Percentiles rank a stretch among this genome's conserved stretches.
phyloP scores from a whole-genome alignment of 2,329 filamentous ascomycete species.

The Fusarium sp. region DNA sequence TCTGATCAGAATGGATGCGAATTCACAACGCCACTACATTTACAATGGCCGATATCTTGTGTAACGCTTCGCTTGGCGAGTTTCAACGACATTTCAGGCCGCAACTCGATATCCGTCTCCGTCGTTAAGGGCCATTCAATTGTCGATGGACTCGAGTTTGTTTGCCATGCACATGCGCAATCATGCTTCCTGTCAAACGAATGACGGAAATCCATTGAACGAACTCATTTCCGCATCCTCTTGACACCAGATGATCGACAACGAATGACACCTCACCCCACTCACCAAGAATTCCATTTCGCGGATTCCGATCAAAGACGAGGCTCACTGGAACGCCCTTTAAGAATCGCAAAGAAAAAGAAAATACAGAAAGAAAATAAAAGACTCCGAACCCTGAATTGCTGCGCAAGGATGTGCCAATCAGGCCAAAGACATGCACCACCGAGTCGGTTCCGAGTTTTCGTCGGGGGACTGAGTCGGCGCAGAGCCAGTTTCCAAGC shows the following conservation, averaged over 20 bases:
- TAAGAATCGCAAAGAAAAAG: constrained; percentile 36
- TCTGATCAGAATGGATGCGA: constrained; percentile 32
- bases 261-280: constrained; percentile 39
- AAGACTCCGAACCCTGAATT: constrained; percentile 38
- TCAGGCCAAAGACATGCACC: constrained; percentile 38
- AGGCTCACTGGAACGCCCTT: constrained; percentile 16
- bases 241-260: constrained; percentile 43
- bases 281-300: constrained; percentile 33
- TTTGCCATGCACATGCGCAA: constrained; percentile 20
- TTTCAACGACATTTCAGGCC: constrained; percentile 16
- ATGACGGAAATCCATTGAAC: constrained; percentile 28
- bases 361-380: constrained; percentile 27
- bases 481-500: constrained; percentile 16
- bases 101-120: constrained; percentile 9
- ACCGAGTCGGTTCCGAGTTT: constrained; percentile 50
- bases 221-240: constrained; percentile 28
- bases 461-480: constrained; percentile 48
- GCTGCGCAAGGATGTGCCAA: constrained; percentile 36
- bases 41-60: constrained; percentile 18
- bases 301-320: constrained; percentile 26
- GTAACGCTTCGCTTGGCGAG: constrained; percentile 19
- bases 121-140: constrained; percentile 1
- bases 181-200: constrained; percentile 19
- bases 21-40: constrained; percentile 38
- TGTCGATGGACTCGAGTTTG: constrained; percentile 5